Evolutionary conservation across 306 rosid genomes (phyloP).

Genomic region (Cucurbita pepo): DNA sequence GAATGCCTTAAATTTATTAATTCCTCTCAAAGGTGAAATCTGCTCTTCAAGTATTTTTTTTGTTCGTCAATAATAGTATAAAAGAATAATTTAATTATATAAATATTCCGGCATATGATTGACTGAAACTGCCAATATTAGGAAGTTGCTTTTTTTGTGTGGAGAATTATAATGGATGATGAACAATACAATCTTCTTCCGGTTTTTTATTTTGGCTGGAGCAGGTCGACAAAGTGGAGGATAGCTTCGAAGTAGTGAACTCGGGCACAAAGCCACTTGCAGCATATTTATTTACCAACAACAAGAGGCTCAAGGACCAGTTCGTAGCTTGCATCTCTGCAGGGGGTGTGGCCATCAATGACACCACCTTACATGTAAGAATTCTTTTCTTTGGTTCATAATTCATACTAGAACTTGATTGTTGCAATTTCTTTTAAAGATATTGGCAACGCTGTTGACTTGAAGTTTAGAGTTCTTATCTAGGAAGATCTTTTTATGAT

Average conservation of each 20-base stretch:
- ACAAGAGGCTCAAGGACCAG: slow-evolving; percentile 55
- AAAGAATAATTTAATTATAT: neutral
- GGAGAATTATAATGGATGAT: neutral
- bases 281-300: slow-evolving; percentile 78
- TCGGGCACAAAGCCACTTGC: slow-evolving; percentile 93
- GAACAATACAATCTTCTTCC: neutral
- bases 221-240: slow-evolving; percentile 79
- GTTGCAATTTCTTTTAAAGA: no score
- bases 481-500: neutral
- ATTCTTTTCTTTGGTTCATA: slow-evolving; percentile 7
- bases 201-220: neutral
- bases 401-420: neutral
- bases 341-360: slow-evolving; percentile 81
- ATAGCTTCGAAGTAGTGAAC: slow-evolving; percentile 56
- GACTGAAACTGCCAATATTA: neutral
- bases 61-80: neutral
- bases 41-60: neutral
- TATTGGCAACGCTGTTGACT: neutral
- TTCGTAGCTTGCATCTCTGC: slow-evolving; percentile 63
- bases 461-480: neutral
- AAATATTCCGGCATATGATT: neutral
- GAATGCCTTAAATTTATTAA: neutral
- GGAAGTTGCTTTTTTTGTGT: neutral
- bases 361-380: slow-evolving; percentile 63
- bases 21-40: neutral